Evolutionary conservation across 2,329 filamentous ascomycete genomes (phyloP), one percentile per base, ranked within the genome.

Genomic region (Escovopsis weberi): DNA sequence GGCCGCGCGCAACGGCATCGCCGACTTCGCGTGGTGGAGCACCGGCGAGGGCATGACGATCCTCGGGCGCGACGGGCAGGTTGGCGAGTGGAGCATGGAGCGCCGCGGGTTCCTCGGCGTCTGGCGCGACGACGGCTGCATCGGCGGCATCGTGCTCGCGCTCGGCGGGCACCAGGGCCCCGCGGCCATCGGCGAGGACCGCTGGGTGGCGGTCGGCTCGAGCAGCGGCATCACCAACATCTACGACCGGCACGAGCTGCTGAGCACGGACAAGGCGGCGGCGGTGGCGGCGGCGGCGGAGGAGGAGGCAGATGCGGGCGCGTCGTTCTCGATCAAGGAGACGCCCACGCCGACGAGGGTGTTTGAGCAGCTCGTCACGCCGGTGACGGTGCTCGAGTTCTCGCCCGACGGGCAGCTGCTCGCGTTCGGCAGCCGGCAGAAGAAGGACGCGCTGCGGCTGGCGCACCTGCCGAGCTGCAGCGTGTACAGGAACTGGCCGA

Each of bases 401-500:
- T 84, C 85, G 12, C 80, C 84, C 0, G 89, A 96, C 60, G 87
- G 87, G 1, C 91, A 98, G 64, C 66, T 96, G 40, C 65, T 98
- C 51, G 85, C 80, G 0, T 87, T 96, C 68, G 84, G 79, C 35
- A 93, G 85, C 62, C 75, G 75, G 48, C 83, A 83, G 72, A 94
- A 94, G 71, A 82, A 82, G 58, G 87, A 95, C 63, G 85, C 88
- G 0, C 65, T 98, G 59, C 74, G 83, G 55, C 65, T 98, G 50
- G 86, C 89, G 30, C 91, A 98, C 61, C 65, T 98, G 51, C 88
- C 89, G 0, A 88, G 77, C 51, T 94, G 87, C 60, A 94, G 87
- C 2, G 85, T 96, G 18, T 98, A 91, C 70, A 79, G 81, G 55
- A 98, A 98, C 63, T 98, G 91, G 91, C 91, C 91, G 23, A 98